phyloP scores from a whole-genome alignment of 140 eudicot genomes.

The Anethum foeniculum region DNA sequence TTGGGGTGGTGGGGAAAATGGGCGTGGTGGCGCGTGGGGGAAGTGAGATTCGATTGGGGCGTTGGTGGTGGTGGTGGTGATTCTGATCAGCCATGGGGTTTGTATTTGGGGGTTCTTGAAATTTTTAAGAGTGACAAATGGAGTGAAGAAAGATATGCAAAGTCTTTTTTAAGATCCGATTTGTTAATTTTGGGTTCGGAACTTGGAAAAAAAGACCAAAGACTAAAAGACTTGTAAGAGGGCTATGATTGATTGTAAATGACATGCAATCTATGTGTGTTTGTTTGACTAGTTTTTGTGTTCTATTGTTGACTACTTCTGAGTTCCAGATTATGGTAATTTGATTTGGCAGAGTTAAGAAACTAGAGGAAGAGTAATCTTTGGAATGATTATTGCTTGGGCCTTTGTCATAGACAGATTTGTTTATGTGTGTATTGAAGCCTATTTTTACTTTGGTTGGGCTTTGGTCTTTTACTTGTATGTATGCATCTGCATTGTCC shows the following conservation, averaged over 20 bases:
- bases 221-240: too few relatives aligned
- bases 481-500: too few relatives aligned
- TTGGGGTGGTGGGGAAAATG: constrained; percentile 26
- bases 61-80: constrained; percentile 53
- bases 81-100: constrained; percentile 32
- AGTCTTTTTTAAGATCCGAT: background rate
- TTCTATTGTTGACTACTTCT: background rate
- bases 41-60: constrained; percentile 48
- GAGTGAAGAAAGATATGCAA: background rate
- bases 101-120: background rate
- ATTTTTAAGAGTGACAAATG: background rate
- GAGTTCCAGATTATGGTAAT: too few relatives aligned
- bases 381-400: too few relatives aligned
- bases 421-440: too few relatives aligned
- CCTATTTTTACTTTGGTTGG: too few relatives aligned
- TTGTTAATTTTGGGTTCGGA: background rate
- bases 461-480: too few relatives aligned
- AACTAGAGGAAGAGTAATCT: too few relatives aligned
- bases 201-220: background rate
- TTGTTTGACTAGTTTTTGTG: background rate
- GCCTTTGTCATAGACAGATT: too few relatives aligned
- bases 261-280: background rate
- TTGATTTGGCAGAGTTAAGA: too few relatives aligned
- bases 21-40: constrained; percentile 27
- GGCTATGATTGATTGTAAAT: background rate